Base-by-base conservation (phyloP, 2,329 filamentous ascomycete species). In the Exophiala spinifera region DNA sequence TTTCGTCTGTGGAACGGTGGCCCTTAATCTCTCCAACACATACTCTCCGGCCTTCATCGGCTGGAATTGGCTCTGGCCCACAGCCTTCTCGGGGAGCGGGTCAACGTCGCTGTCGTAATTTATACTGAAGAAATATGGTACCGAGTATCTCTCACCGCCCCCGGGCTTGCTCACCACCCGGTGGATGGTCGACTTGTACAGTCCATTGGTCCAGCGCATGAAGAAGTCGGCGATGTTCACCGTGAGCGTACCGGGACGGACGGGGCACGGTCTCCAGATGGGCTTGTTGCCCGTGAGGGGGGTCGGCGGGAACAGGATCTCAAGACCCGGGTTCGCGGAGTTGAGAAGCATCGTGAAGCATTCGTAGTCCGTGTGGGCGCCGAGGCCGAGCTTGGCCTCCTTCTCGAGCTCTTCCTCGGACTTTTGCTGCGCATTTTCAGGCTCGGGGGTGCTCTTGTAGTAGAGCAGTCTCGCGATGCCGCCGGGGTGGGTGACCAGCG, bases 401-500 rank as follows among this genome's bases (percentile, higher is more conserved):
- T 39, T 25, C 13, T 53, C 47, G 2, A 42, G 23, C 1, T 36
- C 17, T 11, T 39, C 49, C 7, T 52, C 28, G 15, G 21, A 33
- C 11, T 39, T 17, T n/a, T 34, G 25, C 3, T 34, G 23, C 7
- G 36, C 47, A 4, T 54, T 50, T 28, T 11, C 31, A 11, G 20
- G 19, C 15, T 48, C 31, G n/a, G 49, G 52, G 23, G 51, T 55
- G 13, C 60, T 53, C 4, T 61, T 63, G 45, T 69, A 69, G 37
- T 68, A 63, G 4, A 65, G 59, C 36, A 66, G 21, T 5, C 63
- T 36, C 7, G 61, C 60, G 28, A 64, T 65, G 1, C 64, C 65
- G 2, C 70, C 80, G 0, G 82, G 82, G 56, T 79, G 75, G 0
- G 73, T 76, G 20, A 77, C 75, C 49, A 81, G 76, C 2, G 68